Evolutionary conservation across 345 rosid genomes (phyloP).

Genomic region (Gossypium herbaceum): DNA sequence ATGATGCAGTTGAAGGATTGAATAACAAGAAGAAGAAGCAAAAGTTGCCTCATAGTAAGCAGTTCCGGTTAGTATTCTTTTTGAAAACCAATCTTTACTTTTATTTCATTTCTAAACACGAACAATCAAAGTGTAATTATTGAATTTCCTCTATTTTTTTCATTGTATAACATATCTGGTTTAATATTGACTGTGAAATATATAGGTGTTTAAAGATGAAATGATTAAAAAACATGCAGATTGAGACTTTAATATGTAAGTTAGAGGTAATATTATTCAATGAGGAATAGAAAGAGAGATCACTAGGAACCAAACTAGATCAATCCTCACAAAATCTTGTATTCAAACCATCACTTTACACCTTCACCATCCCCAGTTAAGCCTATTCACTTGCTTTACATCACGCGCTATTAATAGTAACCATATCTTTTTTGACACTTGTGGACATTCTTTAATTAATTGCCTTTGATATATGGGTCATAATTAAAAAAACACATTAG

Average conservation of each 20-base stretch:
- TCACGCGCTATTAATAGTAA: slow-evolving; percentile 6
- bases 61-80: slow-evolving; percentile 53
- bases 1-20: slow-evolving; percentile 43
- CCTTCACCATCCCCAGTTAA: slow-evolving; percentile 24
- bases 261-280: background rate
- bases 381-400: background rate
- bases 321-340: slow-evolving; percentile 24
- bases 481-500: background rate
- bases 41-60: slow-evolving; percentile 62
- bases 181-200: background rate
- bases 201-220: background rate
- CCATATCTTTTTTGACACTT: background rate
- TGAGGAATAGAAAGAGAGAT: background rate
- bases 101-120: background rate
- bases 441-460: background rate
- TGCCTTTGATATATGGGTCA: background rate
- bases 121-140: background rate
- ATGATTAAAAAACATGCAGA: background rate
- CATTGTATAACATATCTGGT: background rate
- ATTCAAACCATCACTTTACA: slow-evolving; percentile 27
- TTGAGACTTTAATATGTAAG: background rate
- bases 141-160: background rate
- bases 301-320: slow-evolving; percentile 17
- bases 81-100: background rate
- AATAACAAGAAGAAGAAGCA: slow-evolving; percentile 48